phyloP scores from a whole-genome alignment of 352 stramenopile genomes.

The Pythium utonaiense region DNA sequence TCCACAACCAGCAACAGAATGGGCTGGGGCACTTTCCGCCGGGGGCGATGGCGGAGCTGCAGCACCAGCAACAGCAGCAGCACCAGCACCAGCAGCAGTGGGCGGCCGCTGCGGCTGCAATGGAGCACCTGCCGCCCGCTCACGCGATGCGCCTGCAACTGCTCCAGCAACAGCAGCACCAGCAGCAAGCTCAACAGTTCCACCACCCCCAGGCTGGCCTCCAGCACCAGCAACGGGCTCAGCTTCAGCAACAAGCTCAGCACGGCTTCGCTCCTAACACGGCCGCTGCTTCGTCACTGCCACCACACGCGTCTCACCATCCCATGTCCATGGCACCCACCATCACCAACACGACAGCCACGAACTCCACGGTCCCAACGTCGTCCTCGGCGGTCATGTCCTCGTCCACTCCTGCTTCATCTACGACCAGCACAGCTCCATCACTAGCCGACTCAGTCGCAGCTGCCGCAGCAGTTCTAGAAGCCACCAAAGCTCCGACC shows the following conservation, averaged over 20 bases:
- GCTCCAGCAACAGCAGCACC: slow-evolving; percentile 16
- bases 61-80: slow-evolving; percentile 19
- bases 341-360: neutral
- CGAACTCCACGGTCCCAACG: neutral
- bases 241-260: slow-evolving; percentile 17
- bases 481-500: neutral
- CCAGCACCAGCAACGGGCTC: slow-evolving; percentile 18
- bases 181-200: slow-evolving; percentile 1
- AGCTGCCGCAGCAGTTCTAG: slow-evolving; percentile 7
- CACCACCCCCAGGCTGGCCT: slow-evolving; percentile 9
- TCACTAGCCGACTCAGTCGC: slow-evolving; percentile 17
- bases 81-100: slow-evolving; percentile 25
- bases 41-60: slow-evolving; percentile 18
- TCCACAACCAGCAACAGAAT: slow-evolving; percentile 25
- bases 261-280: slow-evolving; percentile 20
- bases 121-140: slow-evolving; percentile 17
- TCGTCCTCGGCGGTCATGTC: neutral
- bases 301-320: neutral
- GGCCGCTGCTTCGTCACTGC: neutral
- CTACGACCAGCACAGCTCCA: slow-evolving; percentile 13
- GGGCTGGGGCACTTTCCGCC: slow-evolving; percentile 4
- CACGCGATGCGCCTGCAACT: slow-evolving; percentile 21
- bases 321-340: neutral
- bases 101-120: slow-evolving; percentile 22
- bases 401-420: neutral